A percentile compares a stretch with the other conserved stretches of the same genome.
phyloP scores from a whole-genome alignment of 2,329 filamentous ascomycete genomes.

The Penicillium thymicola region DNA sequence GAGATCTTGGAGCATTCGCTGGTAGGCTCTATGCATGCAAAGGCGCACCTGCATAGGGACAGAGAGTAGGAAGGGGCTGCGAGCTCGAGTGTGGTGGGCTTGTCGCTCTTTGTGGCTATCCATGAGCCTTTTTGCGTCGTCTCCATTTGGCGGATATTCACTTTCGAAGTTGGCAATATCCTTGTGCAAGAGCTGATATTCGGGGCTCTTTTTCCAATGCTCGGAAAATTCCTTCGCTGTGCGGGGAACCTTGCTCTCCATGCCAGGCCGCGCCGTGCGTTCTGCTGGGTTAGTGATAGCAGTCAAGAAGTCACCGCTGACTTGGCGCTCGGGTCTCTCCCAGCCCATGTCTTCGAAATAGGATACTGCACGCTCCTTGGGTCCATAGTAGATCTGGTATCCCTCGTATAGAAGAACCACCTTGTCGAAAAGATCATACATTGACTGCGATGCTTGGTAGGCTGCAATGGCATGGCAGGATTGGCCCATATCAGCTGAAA shows the following conservation, averaged over 20 bases:
- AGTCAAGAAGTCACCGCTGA: conserved; percentile 65
- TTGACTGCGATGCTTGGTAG: conserved; percentile 49
- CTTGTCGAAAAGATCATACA: conserved; percentile 62
- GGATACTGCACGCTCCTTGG: conserved; percentile 52
- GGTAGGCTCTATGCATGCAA: conserved; percentile 76
- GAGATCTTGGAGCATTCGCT: conserved; percentile 70
- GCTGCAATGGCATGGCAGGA: conserved; percentile 50
- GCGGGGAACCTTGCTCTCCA: conserved; percentile 59
- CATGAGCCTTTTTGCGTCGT: conserved; percentile 29
- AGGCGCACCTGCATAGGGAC: conserved; percentile 69
- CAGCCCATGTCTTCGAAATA: conserved; percentile 69
- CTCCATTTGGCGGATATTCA: conserved; percentile 35
- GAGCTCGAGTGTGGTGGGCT: conserved; percentile 45
- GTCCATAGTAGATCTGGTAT: conserved; percentile 70
- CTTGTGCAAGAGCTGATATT: conserved; percentile 38
- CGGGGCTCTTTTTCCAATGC: conserved; percentile 51
- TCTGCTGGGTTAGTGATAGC: conserved; percentile 62
- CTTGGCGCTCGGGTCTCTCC: conserved; percentile 62
- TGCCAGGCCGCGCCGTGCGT: conserved; percentile 53
- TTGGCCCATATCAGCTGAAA: conserved; percentile 44
- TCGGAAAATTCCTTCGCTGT: conserved; percentile 65
- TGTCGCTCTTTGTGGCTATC: conserved; percentile 36
- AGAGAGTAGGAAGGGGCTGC: conserved; percentile 69
- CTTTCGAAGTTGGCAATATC: conserved; percentile 40
- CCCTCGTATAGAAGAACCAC: conserved; percentile 68